These are phyloP conservation scores for Adansonia digitata DNA, from an alignment of 345 rosid genomes.

Conservation along the genomic window DNA sequence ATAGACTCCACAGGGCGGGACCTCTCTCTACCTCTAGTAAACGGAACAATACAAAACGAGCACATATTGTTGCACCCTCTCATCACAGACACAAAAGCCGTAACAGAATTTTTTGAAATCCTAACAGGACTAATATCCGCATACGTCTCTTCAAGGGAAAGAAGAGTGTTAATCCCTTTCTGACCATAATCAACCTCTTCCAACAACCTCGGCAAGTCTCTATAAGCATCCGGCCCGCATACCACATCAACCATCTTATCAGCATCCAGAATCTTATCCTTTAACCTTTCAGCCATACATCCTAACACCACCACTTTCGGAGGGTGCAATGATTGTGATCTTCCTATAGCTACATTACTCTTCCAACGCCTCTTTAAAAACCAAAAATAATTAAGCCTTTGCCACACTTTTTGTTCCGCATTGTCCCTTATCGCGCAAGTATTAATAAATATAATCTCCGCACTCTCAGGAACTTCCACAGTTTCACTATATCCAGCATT, in stretches of 20 bases:
- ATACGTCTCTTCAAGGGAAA: conserved; percentile 92
- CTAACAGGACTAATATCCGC: conserved; percentile 81
- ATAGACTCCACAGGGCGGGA: conserved; percentile 89
- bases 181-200: conserved; percentile 89
- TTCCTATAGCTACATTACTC: conserved; percentile 58
- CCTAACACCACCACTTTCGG: conserved; percentile 95
- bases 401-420: conserved; percentile 96
- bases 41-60: conserved; percentile 91
- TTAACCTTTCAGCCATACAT: conserved; percentile 95
- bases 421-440: conserved; percentile 92
- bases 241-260: conserved; percentile 99
- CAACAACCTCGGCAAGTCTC: conserved; percentile 78
- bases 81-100: conserved; percentile 91
- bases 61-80: conserved; percentile 99
- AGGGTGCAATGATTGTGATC: conserved; percentile 60
- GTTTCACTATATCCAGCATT: conserved; percentile 67
- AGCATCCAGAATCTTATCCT: conserved; percentile 85
- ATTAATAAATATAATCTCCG: conserved; percentile 82
- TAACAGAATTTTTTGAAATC: conserved; percentile 55
- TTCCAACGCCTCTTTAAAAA: conserved; percentile 90
- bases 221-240: conserved; percentile 95
- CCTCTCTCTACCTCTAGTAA: conserved; percentile 89
- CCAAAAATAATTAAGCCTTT: conserved; percentile 94
- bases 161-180: conserved; percentile 87
- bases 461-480: conserved; percentile 72